Base-by-base conservation (phyloP, 805 yeast genomes). In the Kodamaea laetipori region DNA sequence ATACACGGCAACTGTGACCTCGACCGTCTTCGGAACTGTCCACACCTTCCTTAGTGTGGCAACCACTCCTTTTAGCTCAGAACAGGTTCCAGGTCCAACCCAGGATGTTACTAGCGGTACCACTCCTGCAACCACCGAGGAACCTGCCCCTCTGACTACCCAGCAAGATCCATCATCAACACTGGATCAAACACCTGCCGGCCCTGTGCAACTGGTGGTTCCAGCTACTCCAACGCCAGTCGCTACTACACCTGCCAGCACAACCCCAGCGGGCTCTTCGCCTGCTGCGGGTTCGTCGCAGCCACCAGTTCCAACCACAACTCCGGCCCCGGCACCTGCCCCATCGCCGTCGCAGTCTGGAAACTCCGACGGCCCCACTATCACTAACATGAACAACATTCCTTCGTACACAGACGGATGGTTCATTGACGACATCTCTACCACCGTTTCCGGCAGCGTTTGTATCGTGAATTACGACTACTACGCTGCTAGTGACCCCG, bases 1-100 rank as follows among this genome's bases (percentile, higher is more conserved):
- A 21, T 70, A 69, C 53, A 71, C 75, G 32, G 73, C 74, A 12
- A 71, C 76, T 6, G 69, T 64, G 30, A 71, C 76, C 4, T 61
- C 66, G 2, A 69, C 73, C 12, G 63, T 70, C n/a, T 62, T 64
- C 43, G 75, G 75, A 16, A 52, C 58, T 18, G 67, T 67, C 11
- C 47, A 55, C 25, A 66, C 72, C 21, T 69, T 53, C 51, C 60
- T 69, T 19, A 67, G 72, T 4, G 65, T 65, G 37, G 64, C 63
- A 5, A 51, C 57, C 18, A 58, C 69, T 19, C 67, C 71, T 37
- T 53, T 62, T 37, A 50, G 30, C 24, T 30, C 34, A 15, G 34
- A 30, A 11, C 32, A 24, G 32, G 39, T 15, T 37, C 31, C 39
- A 37, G 32, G 39, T 37, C n/a, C 39, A 13, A 24, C 39, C 11